Evolutionary conservation across 192 early-diverging fungal species (phyloP).

Genomic region (Pecoramyces ruminantium): DNA sequence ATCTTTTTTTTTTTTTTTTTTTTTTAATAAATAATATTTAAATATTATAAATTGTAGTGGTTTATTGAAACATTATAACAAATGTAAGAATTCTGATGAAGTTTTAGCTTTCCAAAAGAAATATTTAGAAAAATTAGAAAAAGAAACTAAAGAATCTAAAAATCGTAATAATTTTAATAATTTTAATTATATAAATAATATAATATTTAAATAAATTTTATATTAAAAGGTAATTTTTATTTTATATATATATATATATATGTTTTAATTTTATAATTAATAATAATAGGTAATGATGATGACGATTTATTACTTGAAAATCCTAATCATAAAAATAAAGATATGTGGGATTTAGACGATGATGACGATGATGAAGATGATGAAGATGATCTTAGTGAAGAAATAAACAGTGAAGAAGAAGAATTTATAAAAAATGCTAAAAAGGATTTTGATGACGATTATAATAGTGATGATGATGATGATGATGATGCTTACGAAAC

Average conservation of each 20-base stretch:
- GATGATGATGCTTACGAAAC: constrained; percentile 14
- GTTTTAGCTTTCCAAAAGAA: constrained; percentile 62
- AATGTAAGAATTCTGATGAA: constrained; percentile 53
- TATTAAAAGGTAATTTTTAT: too few relatives aligned
- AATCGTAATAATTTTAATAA: constrained; percentile 9
- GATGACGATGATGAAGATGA: constrained; percentile 24
- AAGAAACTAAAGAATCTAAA: constrained; percentile 26
- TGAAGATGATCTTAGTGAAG: not conserved
- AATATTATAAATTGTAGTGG: constrained; percentile 26
- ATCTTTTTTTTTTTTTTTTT: too few relatives aligned
- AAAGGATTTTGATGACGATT: constrained; percentile 1
- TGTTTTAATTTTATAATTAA: not conserved
- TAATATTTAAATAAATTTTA: too few relatives aligned
- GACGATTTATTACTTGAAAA: constrained; percentile 29
- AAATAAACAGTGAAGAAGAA: not conserved
- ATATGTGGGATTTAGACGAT: constrained; percentile 7
- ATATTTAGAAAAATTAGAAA: constrained; percentile 59
- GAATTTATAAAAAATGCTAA: not conserved
- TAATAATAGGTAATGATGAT: constrained; percentile 10
- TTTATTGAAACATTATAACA: constrained; percentile 55
- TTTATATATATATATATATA: not conserved
- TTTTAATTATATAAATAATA: too few relatives aligned
- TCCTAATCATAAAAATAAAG: constrained; percentile 23
- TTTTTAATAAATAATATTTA: too few relatives aligned
- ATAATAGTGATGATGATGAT: constrained; percentile 27